Evolutionary conservation across 176 grass and related monocot genomes (phyloP), one percentile per base, ranked within the genome.

Genomic region (Dendrocalamus sinicus): DNA sequence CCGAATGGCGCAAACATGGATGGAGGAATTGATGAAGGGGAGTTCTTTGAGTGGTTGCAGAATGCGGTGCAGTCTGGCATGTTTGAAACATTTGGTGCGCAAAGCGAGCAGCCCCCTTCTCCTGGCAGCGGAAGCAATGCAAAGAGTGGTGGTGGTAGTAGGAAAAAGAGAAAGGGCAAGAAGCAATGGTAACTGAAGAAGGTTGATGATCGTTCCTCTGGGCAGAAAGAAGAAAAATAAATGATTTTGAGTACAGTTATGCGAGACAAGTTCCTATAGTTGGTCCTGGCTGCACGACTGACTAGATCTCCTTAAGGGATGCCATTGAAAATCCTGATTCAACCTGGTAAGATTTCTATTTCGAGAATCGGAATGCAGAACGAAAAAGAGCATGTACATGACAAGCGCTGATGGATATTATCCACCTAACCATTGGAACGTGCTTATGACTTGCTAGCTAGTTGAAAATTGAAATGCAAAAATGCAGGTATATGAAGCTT

Each of bases 21-120:
- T 72, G 92, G 83, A 41, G 88, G 50, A 74, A 85, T 95, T 32
- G 89, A 91, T 0, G 90, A 94, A 73, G 94, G 93, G 80, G 93
- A 99, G 60, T 99, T 99, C 90, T 92, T 96, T 0, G 92, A 99
- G 54, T 99, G 93, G 96, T 78, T 99, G 78, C 92, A 99, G 81
- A 96, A 94, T 63, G 93, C 93, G 0, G 70, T 92, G 71, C 91
- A 99, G 52, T 94, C 96, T 37, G 96, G 96, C 48, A 84, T 87
- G 59, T 99, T 99, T 44, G 96, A 98, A 77, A 39, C 92, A 15
- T 91, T 67, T 15, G 65, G 80, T 37, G 22, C 55, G 53, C 84
- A 83, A 72, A 82, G 69, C 6, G 94, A 45, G 43, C 43, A 94
- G 2, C 83, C 78, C 12, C 73, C 92, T 46, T 80, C 90, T 47